Conservation (phyloP, 306 rosid species). For the Sindora glabra region DNA sequence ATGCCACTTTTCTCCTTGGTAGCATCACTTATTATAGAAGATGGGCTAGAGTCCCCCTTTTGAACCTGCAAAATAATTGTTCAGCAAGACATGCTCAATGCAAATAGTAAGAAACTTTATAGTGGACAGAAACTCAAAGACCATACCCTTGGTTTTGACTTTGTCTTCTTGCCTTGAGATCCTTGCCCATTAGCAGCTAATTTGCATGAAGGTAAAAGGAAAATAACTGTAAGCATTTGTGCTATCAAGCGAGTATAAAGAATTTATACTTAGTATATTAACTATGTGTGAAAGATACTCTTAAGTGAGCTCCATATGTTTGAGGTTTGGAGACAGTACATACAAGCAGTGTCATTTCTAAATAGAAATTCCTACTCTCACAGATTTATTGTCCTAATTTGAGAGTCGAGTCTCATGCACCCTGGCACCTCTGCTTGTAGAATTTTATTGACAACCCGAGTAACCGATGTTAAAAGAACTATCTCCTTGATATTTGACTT, state of each 20-base stretch:
- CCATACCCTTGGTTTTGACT: conserved; percentile 64
- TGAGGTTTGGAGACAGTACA: not conserved
- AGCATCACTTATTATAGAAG: conserved; percentile 24
- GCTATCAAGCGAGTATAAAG: not conserved
- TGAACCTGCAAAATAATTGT: conserved; percentile 37
- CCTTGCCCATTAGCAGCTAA: conserved; percentile 83
- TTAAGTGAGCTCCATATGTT: not conserved
- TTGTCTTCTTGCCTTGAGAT: conserved; percentile 62
- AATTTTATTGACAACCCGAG: too few species aligned
- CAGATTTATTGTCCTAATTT: not conserved
- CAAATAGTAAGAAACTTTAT: not conserved
- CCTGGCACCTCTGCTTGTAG: not conserved
- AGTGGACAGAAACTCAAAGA: not conserved
- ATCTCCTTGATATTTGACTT: not conserved
- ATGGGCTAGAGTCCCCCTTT: conserved; percentile 27
- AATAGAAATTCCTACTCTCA: not conserved
- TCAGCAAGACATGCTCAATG: conserved; percentile 9
- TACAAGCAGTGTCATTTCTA: not conserved
- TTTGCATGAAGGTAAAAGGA: conserved; percentile 11
- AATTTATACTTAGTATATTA: not conserved
- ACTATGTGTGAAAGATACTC: not conserved
- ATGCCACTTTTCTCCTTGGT: conserved; percentile 32
- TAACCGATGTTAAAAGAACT: too few species aligned
- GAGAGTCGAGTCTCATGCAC: not conserved
- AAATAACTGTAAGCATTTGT: conserved; percentile 25